Conservation (phyloP, 306 rosid species). For the Geum urbanum region DNA sequence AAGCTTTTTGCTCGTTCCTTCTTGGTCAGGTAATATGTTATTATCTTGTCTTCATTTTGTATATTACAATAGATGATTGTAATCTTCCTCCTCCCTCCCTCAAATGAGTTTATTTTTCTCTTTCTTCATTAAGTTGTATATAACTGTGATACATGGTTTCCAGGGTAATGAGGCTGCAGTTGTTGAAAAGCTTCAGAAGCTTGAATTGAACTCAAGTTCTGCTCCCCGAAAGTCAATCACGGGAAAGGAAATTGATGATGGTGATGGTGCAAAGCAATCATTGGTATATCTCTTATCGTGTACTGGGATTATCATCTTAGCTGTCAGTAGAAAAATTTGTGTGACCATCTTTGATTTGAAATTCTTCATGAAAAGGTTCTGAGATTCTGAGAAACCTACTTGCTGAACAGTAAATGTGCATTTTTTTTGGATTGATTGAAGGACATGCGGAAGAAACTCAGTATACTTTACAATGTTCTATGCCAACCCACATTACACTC, state of each 20-base stretch:
- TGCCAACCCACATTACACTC: constrained; percentile 18
- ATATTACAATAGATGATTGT: neutral
- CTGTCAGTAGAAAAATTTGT: constrained; percentile 23
- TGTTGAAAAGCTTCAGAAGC: constrained; percentile 76
- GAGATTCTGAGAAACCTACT: too few species aligned
- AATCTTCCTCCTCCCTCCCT: neutral
- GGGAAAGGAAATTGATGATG: constrained; percentile 64
- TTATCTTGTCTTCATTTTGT: constrained; percentile 13
- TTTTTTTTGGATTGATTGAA: neutral
- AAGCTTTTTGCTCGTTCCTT: constrained; percentile 69
- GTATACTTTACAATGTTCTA: constrained; percentile 11
- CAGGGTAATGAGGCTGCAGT: constrained; percentile 75
- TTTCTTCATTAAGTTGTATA: constrained; percentile 5
- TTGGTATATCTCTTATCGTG: constrained; percentile 48
- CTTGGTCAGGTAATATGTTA: constrained; percentile 64
- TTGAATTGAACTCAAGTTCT: constrained; percentile 53
- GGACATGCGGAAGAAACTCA: neutral
- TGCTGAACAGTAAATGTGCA: too few species aligned
- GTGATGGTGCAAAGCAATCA: constrained; percentile 50
- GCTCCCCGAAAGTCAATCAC: constrained; percentile 42
- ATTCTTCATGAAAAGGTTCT: neutral
- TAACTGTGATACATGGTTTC: constrained; percentile 27
- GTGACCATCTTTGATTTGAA: constrained; percentile 15
- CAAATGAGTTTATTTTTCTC: constrained; percentile 5
- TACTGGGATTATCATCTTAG: constrained; percentile 24